A percentile compares a stretch with the other conserved stretches of the same genome.
These are phyloP conservation scores for Solanum habrochaites DNA, from an alignment of 257 asterid species.

Conservation along the genomic window DNA sequence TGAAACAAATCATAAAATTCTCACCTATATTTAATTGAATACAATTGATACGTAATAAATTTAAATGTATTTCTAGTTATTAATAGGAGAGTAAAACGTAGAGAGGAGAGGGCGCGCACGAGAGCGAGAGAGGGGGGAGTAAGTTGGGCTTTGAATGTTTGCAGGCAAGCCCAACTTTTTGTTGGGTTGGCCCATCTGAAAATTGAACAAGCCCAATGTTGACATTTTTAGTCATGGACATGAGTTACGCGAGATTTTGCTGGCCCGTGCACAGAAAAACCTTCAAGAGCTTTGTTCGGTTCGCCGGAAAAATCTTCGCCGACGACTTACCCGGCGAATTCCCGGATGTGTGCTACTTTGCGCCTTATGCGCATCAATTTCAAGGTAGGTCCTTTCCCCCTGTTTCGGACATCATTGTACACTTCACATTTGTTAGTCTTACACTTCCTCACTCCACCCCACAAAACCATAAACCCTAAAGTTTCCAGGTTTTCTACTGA, in stretches of 20 bases:
- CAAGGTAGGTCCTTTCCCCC: constrained; percentile 31
- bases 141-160: not conserved
- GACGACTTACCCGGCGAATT: constrained; percentile 23
- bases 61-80: too few species aligned
- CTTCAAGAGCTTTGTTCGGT: constrained; percentile 10
- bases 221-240: not conserved
- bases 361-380: constrained; percentile 26
- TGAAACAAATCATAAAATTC: too few species aligned
- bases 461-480: not conserved
- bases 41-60: too few species aligned
- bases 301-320: constrained; percentile 27
- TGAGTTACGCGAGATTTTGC: not conserved
- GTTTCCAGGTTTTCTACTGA: not conserved
- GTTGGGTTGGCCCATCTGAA: not conserved
- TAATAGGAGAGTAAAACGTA: too few species aligned
- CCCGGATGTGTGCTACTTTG: constrained; percentile 52
- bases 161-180: not conserved
- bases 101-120: too few species aligned
- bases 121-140: not conserved
- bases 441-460: constrained; percentile 5
- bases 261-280: constrained; percentile 4
- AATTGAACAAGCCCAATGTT: not conserved
- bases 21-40: too few species aligned
- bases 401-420: not conserved
- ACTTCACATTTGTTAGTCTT: constrained; percentile 16